Evolutionary conservation across 768 basidiomycete species (phyloP), one percentile per base, ranked within the genome.

Genomic region (Auriculariales sp.): DNA sequence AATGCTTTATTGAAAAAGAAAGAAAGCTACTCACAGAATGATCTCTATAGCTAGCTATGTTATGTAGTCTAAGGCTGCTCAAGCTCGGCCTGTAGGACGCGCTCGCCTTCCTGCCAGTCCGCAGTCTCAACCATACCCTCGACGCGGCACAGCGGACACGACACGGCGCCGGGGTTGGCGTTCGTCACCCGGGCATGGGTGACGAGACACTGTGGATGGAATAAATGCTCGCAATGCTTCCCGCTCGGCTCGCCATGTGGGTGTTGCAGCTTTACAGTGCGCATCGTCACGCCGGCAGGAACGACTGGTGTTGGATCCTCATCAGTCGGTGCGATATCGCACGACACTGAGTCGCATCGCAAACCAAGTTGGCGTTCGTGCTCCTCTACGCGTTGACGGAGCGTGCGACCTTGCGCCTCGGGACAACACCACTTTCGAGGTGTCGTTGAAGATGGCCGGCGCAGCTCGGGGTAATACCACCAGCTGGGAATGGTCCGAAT

Each of bases 121-220:
- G 60, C 66, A 59, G 70, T 71, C 30, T 69, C 66, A 17, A 87
- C 71, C 50, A 63, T 68, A 14, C 86, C 28, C n/a, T 69, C 67
- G 32, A 71, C 71, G 45, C 83, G 62, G 57, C 86, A 89, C 5
- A 82, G 72, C 1, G 83, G 79, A 61, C 86, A 88, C 15, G 75
- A 74, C n/a, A 86, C 81, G 27, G 39, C 39, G 19, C 39, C 27
- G 22, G 39, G 19, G 39, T 44, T 61, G 57, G 71, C 71, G n/a
- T n/a, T n/a, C n/a, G 30, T 25, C n/a, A n/a, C n/a, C n/a, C n/a
- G 77, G 69, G 67, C 84, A 52, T 72, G 78, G 64, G 60, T 73
- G 44, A 89, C 83, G 33, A 89, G 58, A 62, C 86, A 89, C 49
- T 75, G 62, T 7, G 77, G 71, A 57, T 89, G 86, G 71, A 88